A percentile compares a stretch with the other conserved stretches of the same genome.
These are phyloP conservation scores for Tylopilus balloui DNA, from an alignment of 768 basidiomycete species.

Conservation along the genomic window DNA sequence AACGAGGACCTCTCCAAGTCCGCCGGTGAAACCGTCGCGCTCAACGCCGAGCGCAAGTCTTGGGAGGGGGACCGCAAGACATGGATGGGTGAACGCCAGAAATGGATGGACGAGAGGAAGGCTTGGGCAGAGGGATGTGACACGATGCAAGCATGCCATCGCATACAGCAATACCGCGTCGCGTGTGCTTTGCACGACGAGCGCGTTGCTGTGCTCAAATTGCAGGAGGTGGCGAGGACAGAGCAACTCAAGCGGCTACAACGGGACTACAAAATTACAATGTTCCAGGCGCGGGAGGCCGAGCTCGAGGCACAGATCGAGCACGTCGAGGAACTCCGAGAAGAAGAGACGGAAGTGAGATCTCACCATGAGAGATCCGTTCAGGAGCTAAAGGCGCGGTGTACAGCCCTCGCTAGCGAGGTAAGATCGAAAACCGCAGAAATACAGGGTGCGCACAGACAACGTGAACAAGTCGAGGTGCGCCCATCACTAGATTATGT, in stretches of 20 bases:
- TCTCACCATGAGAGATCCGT: constrained; percentile 25
- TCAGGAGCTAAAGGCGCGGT: constrained; percentile 30
- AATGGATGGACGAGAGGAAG: constrained; percentile 49
- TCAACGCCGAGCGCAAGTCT: constrained; percentile 38
- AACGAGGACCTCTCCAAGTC: constrained; percentile 43
- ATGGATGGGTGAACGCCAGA: constrained; percentile 27
- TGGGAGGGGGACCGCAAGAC: constrained; percentile 26
- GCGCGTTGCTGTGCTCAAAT: constrained; percentile 45
- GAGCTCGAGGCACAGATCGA: constrained; percentile 53
- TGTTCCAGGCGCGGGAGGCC: constrained; percentile 60
- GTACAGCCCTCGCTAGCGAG: constrained; percentile 32
- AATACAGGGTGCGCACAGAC: constrained; percentile 36
- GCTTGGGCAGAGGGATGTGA: constrained; percentile 64
- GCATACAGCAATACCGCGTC: constrained; percentile 58
- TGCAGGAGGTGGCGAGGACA: constrained; percentile 48
- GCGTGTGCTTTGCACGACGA: constrained; percentile 52
- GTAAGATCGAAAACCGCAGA: constrained; percentile 39
- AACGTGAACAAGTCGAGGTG: constrained; percentile 48
- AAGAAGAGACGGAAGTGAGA: constrained; percentile 18
- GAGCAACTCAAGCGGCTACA: constrained; percentile 59
- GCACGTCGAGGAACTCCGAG: constrained; percentile 48
- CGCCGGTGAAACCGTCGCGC: constrained; percentile 25
- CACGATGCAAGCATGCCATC: constrained; percentile 56
- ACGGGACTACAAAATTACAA: constrained; percentile 62
- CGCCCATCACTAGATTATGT: constrained; percentile 3